Base-by-base conservation (phyloP, 441 rosid species). In the Bocquillonia castaneifolia region DNA sequence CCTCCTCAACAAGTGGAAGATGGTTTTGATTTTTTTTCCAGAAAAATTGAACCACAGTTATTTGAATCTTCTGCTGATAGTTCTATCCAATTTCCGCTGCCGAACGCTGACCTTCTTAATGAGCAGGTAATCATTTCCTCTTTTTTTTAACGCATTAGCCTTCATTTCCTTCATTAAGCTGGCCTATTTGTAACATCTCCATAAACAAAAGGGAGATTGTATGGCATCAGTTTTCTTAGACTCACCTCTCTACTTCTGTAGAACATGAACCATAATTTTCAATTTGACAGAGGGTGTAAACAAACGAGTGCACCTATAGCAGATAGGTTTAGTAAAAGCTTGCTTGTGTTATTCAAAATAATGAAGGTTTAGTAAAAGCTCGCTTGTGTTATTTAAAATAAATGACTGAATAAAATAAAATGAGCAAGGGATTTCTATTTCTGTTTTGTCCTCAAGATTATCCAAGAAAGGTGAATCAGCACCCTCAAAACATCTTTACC, bases 61-160 rank as follows among this genome's bases (percentile, higher is more conserved):
- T 95, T 95, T 74, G 97, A 82, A 77, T 83, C 90, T 10, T 59
- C 77, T 67, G 74, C 79, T 66, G 82, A 75, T 50, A 64, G 74
- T 70, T 78, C 92, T 71, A 79, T 94, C 76, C 83, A 83, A 76
- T 95, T 95, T 66, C 99, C 98, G 10, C 80, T 95, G 76, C 98
- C 97, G 66, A 86, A 87, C 69, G 77, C 78, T 70, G 83, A 79
- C 69, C 78, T 81, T 77, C 75, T 85, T 65, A 80, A 77, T 20
- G 92, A 85, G 57, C 90, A 84, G 96, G 96, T 87, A 28, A 66
- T 36, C 14, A 20, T 59, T 15, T 56, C 6, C 13, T 29, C 15
- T 40, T 52, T 34, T 57, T 26, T 50, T 36, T 40, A 63, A 13
- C 45, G 29, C 18, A 15, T 3, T 51, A 52, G 32, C 52, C 62